Evolutionary conservation across 768 basidiomycete species (phyloP), one percentile per base, ranked within the genome.

Genomic region (Trametes maxima): DNA sequence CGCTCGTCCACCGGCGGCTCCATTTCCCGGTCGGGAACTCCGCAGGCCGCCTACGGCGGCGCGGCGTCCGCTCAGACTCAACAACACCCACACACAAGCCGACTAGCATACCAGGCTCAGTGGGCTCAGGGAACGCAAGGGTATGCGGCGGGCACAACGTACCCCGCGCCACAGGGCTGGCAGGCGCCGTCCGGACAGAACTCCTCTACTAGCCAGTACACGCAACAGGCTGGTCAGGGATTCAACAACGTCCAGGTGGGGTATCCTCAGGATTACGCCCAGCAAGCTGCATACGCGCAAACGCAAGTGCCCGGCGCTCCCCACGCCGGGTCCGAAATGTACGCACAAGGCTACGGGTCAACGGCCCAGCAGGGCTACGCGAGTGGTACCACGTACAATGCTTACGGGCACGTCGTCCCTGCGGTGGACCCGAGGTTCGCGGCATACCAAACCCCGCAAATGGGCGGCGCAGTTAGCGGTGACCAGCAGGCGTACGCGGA

Each of bases 121-220:
- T 51, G 39, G 48, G 4, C 49, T 33, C 45, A 14, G 47, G 47
- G 57, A 3, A 42, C 40, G 57, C 60, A 57, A n/a, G 61, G 50
- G 6, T 58, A 54, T 37, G 19, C 56, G 16, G 45, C 50, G 3
- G 50, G 61, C 21, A 42, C 61, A 14, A 22, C 43, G 14, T 63
- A 58, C 43, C 45, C 62, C 4, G 37, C 56, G 19, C 51, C 56
- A 10, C 57, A 63, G 42, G 62, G 57, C 21, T 63, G 62, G 62
- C 62, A 37, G 7, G 46, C 19, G 17, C 24, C 51, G n/a, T 21
- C 21, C 36, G 16, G 22, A 10, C 50, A 45, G 10, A 35, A n/a
- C 8, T 21, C 48, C 25, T n/a, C 39, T 10, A 40, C 39, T 10
- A 28, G 51, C 39, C 58, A 39, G 21, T 37, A 54, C 40, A 40